phyloP scores from a whole-genome alignment of 345 rosid genomes.

The Dipteronia sinensis region DNA sequence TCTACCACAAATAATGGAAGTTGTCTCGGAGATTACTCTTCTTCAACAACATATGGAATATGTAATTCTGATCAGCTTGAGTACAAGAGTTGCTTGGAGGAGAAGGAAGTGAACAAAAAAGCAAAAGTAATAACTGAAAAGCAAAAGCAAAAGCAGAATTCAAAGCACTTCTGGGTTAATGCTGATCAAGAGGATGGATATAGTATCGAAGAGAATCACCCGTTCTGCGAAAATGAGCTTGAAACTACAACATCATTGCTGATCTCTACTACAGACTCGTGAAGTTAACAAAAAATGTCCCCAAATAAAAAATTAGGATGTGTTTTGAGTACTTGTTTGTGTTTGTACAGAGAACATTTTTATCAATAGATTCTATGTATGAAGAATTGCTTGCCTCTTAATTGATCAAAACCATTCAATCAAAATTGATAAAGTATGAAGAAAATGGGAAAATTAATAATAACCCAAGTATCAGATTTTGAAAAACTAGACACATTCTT shows the following conservation, averaged over 20 bases:
- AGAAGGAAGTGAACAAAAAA: neutral
- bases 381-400: too few relatives aligned
- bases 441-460: too few relatives aligned
- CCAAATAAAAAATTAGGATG: neutral
- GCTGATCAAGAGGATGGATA: neutral
- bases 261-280: neutral
- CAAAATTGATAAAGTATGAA: too few relatives aligned
- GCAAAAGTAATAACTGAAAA: neutral
- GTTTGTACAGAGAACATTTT: neutral
- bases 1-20: slow-evolving; percentile 26
- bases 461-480: too few relatives aligned
- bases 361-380: neutral
- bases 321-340: neutral
- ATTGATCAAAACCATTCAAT: too few relatives aligned
- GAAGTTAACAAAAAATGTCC: neutral
- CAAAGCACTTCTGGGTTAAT: neutral
- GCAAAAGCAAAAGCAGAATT: slow-evolving; percentile 2
- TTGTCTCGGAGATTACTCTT: slow-evolving; percentile 15
- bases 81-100: neutral
- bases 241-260: neutral
- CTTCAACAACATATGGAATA: slow-evolving; percentile 25
- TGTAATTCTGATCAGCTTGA: slow-evolving; percentile 20
- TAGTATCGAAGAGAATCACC: slow-evolving; percentile 37
- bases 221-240: slow-evolving; percentile 31
- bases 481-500: too few relatives aligned